Evolutionary conservation across 257 asterid genomes (phyloP), one percentile per base, ranked within the genome.

Genomic region (Paulownia fortunei): DNA sequence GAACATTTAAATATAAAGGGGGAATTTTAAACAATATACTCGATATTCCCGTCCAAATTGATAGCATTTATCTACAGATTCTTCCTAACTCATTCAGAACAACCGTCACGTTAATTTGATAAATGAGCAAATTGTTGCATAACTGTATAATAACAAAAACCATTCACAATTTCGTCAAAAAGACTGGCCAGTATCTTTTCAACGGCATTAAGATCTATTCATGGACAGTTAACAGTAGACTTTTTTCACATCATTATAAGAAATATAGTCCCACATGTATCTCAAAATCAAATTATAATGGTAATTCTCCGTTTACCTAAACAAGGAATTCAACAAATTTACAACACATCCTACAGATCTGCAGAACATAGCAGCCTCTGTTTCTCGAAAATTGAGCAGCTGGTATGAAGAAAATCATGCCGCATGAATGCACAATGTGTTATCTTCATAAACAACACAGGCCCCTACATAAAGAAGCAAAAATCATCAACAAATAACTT

Each of bases 241-340:
- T 15, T 66, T 26, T 65, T 60, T 65, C 32, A 51, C 69, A 69
- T 46, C 59, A 37, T 41, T 41, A 44, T 54, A 44, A 32, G 56
- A 77, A 74, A 70, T 76, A 74, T 24, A 76, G 44, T 37, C 74
- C 62, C 72, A 75, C 49, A 58, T 44, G 70, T 56, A 60, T 74
- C 47, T 67, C 64, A 32, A 49, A 74, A 80, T 77, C 74, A 49
- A 46, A 80, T 81, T 65, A 79, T 68, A 65, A 69, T 30, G 58
- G 73, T 56, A 81, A 68, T 39, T 61, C 27, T 7, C 58, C 60
- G 41, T 71, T 68, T 54, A 71, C 69, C 83, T 60, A 78, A 61
- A 77, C 71, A 71, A 85, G 75, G 77, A 76, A 51, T 49, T 16
- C 49, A 60, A 67, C 78, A 68, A 79, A 84, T 87, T 87, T 84